Evolutionary conservation across 2,329 filamentous ascomycete species (phyloP).

Genomic region (Cryphonectria carpinicola): DNA sequence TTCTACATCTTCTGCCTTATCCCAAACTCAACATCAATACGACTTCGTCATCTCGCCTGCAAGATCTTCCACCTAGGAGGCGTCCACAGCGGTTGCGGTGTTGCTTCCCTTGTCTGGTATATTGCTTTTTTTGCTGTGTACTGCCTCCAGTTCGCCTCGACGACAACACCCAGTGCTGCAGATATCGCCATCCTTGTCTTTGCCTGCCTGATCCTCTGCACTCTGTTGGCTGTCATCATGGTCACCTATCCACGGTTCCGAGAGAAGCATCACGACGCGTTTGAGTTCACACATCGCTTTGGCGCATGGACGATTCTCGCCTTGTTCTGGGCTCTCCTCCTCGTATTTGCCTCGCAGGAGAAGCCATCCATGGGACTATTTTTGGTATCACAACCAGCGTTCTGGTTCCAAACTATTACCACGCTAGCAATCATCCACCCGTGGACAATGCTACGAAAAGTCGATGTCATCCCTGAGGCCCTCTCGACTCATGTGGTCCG

Average conservation of each 20-base stretch:
- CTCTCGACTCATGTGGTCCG: constrained; percentile 66
- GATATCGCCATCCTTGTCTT: constrained; percentile 47
- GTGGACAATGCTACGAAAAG: constrained; percentile 64
- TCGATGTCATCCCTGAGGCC: constrained; percentile 57
- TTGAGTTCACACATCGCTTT: constrained; percentile 74
- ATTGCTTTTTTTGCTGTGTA: constrained; percentile 36
- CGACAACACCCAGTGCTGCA: constrained; percentile 28
- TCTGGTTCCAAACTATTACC: constrained; percentile 63
- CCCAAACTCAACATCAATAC: constrained; percentile 49
- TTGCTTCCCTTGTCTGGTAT: constrained; percentile 53
- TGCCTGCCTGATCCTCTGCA: constrained; percentile 58
- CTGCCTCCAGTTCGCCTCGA: constrained; percentile 42
- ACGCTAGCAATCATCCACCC: constrained; percentile 62
- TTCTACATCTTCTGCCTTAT: constrained; percentile 36
- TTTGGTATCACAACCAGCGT: constrained; percentile 45
- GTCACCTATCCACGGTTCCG: constrained; percentile 69
- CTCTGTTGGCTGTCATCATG: constrained; percentile 63
- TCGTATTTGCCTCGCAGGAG: constrained; percentile 39
- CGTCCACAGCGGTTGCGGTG: constrained; percentile 53
- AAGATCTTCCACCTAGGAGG: constrained; percentile 59
- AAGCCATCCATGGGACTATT: not conserved
- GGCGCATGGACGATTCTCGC: constrained; percentile 69
- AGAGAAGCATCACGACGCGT: constrained; percentile 66
- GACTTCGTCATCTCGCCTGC: constrained; percentile 51
- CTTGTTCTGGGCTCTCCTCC: constrained; percentile 37